These are phyloP conservation scores for Emergomyces orientalis DNA, from an alignment of 2,329 filamentous ascomycete genomes.

Conservation along the genomic window DNA sequence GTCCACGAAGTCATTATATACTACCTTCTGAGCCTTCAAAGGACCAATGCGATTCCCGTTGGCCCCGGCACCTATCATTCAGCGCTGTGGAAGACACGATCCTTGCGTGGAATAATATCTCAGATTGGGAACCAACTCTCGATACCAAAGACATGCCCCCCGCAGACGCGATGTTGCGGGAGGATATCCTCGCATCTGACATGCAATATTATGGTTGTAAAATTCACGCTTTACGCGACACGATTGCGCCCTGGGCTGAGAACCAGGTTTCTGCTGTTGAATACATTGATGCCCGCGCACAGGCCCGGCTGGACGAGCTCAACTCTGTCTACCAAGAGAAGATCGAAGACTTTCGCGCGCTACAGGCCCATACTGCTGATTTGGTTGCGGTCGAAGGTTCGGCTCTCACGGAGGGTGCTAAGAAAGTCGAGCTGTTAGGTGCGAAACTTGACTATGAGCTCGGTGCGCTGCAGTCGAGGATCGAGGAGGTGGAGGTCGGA, in stretches of 20 bases:
- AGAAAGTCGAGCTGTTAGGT: conserved; percentile 69
- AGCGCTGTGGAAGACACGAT: conserved; percentile 40
- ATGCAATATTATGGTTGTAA: conserved; percentile 27
- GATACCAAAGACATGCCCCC: conserved; percentile 31
- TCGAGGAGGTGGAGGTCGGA: conserved; percentile 79
- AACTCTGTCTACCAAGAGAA: conserved; percentile 60
- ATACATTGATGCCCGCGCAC: conserved; percentile 55
- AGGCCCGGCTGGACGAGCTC: conserved; percentile 55
- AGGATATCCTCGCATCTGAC: conserved; percentile 33
- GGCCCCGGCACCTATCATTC: conserved; percentile 39
- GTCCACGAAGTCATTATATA: conserved; percentile 30
- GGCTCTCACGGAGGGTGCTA: conserved; percentile 59
- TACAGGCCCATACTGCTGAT: conserved; percentile 59
- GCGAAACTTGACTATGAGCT: conserved; percentile 92
- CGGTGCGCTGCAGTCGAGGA: conserved; percentile 64
- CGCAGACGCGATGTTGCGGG: conserved; percentile 32
- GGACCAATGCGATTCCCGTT: conserved; percentile 23
- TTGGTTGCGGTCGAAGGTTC: conserved; percentile 60
- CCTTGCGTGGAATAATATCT: conserved; percentile 28
- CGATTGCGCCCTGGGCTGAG: conserved; percentile 36
- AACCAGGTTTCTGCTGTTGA: conserved; percentile 36
- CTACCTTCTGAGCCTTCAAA: conserved; percentile 18
- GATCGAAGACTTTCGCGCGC: conserved; percentile 58
- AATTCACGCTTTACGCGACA: conserved; percentile 30
- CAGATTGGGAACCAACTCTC: conserved; percentile 20